Conservation (phyloP, 1,284 basidiomycete species). For the Ceratobasidium sp. region DNA sequence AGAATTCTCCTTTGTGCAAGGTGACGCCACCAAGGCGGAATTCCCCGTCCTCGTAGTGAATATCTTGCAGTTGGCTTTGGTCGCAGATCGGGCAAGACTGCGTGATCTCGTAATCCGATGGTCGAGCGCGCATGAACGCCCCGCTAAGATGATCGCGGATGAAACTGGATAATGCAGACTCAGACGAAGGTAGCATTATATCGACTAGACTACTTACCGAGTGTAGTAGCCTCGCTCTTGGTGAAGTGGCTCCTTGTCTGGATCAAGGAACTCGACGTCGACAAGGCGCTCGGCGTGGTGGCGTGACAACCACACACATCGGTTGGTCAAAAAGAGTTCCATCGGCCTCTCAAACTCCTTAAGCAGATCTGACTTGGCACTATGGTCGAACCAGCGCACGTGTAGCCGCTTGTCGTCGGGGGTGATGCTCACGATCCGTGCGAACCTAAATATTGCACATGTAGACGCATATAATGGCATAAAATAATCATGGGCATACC, state of each 20-base stretch:
- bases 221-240: conserved; percentile 8
- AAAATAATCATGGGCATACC: neutral
- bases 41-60: neutral
- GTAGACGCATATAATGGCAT: neutral
- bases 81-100: conserved; percentile 12
- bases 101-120: conserved; percentile 6
- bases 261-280: conserved; percentile 8
- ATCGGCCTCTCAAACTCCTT: conserved; percentile 22
- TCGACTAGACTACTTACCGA: neutral
- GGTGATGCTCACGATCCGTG: conserved; percentile 1
- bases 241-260: conserved; percentile 3
- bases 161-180: neutral
- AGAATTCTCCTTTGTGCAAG: conserved; percentile 23
- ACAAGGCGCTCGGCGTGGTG: conserved; percentile 10
- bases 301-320: conserved; percentile 7
- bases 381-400: conserved; percentile 40
- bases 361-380: conserved; percentile 20
- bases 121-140: conserved; percentile 14
- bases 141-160: conserved; percentile 20
- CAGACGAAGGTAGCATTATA: neutral
- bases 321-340: conserved; percentile 19
- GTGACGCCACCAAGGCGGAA: neutral
- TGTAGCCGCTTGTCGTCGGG: neutral
- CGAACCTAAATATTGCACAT: conserved; percentile 1
- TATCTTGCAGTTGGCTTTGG: neutral